Base-by-base conservation (phyloP, 352 stramenopile species). In the Globisporangium echinulatum region DNA sequence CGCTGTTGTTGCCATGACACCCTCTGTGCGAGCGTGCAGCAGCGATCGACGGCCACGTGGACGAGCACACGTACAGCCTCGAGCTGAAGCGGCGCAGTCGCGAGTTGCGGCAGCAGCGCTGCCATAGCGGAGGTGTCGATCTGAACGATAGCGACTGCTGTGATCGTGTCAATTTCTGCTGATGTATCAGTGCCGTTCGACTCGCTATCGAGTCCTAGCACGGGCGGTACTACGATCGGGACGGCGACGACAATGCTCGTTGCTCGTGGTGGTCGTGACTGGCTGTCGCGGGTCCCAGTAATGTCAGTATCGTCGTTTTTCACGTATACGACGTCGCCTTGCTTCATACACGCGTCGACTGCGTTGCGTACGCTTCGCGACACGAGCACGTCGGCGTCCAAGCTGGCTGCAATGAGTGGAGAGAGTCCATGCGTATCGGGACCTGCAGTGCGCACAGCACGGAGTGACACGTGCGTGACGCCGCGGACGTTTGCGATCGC, bases 31-130 rank as follows among this genome's bases (percentile, higher is more conserved):
- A 62, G 25, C 3, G 49, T 33, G 5, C 46, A 54, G 42, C 49
- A 66, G 44, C 44, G 54, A 11, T 49, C 37, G 6, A 15, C 33
- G 11, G 61, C 55, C 19, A 56, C 11, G 38, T 17, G 25, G 37
- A 61, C 36, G 5, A 66, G 49, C 15, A 53, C 15, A 8, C 39
- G 25, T 6, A 58, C 49, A 40, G 56, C 40, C 3, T 61, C 17
- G 11, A 66, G 19, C 25, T 66, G 48, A 6, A 7, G 2, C 15
- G 11, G 7, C 3, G 15, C 2, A 9, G 7, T 5, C 33, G 15
- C 43, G 49, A 37, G 42, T 13, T n/a, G 7, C 5, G 4, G 10
- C 10, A n/a, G 42, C 42, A 4, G 9, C 42, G 33, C 13, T 7
- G 6, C 19, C n/a, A 5, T 5, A n/a, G 4, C 14, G n/a, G 33